Percentiles rank a stretch among this genome's conserved stretches.
Conservation (phyloP, 352 stramenopile species). For the Peronospora farinosa region DNA sequence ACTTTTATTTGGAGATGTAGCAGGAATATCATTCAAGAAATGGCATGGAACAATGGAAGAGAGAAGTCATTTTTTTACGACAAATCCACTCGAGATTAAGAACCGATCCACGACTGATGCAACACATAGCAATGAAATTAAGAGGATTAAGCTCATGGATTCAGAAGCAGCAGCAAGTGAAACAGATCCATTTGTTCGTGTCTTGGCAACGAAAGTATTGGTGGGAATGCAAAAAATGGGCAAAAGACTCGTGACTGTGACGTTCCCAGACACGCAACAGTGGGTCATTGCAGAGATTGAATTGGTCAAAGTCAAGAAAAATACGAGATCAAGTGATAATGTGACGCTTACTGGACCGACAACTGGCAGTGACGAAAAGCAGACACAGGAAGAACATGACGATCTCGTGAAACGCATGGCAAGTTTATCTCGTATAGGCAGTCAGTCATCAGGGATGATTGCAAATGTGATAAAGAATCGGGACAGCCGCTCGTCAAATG, state of each 20-base stretch:
- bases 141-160: conserved; percentile 39
- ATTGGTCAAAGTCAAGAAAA: conserved; percentile 76
- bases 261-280: conserved; percentile 37
- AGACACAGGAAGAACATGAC: conserved; percentile 31
- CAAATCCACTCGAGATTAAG: conserved; percentile 49
- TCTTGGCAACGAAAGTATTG: conserved; percentile 43
- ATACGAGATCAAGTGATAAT: conserved; percentile 20
- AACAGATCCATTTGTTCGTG: conserved; percentile 25
- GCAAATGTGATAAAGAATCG: conserved; percentile 43
- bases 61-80: conserved; percentile 37
- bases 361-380: conserved; percentile 6
- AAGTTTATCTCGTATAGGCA: conserved; percentile 53
- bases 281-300: conserved; percentile 66
- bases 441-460: conserved; percentile 46
- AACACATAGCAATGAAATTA: conserved; percentile 31
- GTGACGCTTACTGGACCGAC: background rate
- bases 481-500: conserved; percentile 18
- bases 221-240: conserved; percentile 58
- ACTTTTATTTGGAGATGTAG: conserved; percentile 40
- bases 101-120: conserved; percentile 22
- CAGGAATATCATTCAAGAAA: conserved; percentile 42
- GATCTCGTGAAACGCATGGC: conserved; percentile 72
- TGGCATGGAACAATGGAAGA: conserved; percentile 36
- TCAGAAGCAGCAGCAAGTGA: conserved; percentile 1
- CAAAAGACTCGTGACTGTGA: conserved; percentile 49